Evolutionary conservation across 805 yeast genomes (phyloP).

Genomic region (Schwanniomyces vanrijiae): DNA sequence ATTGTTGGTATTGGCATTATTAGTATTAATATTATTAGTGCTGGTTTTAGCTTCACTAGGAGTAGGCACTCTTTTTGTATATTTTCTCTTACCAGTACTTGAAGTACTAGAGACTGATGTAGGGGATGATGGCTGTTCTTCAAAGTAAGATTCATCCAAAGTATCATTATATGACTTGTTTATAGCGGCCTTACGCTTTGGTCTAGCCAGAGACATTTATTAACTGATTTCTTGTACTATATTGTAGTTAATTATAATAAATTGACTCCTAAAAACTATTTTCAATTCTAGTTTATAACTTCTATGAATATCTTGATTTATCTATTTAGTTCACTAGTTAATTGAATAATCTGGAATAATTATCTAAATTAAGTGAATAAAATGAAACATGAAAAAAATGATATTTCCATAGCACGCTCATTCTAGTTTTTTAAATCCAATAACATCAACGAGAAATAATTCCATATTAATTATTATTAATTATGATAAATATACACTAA

Average conservation of each 20-base stretch:
- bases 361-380: neutral
- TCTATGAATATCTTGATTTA: neutral
- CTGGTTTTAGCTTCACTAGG: slow-evolving; percentile 3
- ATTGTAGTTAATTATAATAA: neutral
- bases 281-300: neutral
- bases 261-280: neutral
- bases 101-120: slow-evolving; percentile 3
- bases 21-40: neutral
- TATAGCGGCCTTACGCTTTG: slow-evolving; percentile 37
- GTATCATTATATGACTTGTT: slow-evolving; percentile 36
- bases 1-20: slow-evolving; percentile 1
- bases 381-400: neutral
- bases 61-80: slow-evolving; percentile 3
- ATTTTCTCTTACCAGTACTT: slow-evolving; percentile 2
- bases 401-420: slow-evolving; percentile 1
- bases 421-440: neutral
- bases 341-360: neutral
- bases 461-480: neutral
- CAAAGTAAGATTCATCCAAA: slow-evolving; percentile 25
- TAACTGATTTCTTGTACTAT: neutral
- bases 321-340: neutral
- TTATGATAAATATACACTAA: neutral
- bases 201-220: slow-evolving; percentile 25
- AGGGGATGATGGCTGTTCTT: slow-evolving; percentile 12
- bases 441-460: neutral